Base-by-base conservation (phyloP, 352 stramenopile genomes). In the Phytophthora ramorum region DNA sequence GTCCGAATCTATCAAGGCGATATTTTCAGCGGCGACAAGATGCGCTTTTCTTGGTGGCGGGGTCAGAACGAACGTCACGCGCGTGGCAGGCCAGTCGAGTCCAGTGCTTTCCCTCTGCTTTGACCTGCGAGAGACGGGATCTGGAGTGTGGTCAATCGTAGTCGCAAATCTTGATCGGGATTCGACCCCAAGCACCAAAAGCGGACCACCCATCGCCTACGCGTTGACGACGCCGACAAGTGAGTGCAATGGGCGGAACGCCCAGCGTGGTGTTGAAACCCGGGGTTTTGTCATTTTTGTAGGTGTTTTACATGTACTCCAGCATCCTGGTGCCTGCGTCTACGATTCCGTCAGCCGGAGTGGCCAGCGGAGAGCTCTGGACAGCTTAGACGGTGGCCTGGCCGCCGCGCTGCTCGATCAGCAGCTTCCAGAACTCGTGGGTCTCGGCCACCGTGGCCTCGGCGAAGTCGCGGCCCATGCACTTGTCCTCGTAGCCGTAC, bases 401-500 rank as follows among this genome's bases (percentile, higher is more conserved):
- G 49, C 83, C 81, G 69, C 87, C 87, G 60, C 87, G 87, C 62
- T 93, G 83, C 67, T 95, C 85, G 58, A 95, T 92, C n/a, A 95
- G 78, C 58, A 93, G 73, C 74, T 95, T 95, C 87, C 87, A 95
- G 78, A 93, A 95, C 79, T 95, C 87, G 83, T 95, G 87, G 35
- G 87, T 95, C 71, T 95, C 87, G 46, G 87, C 87, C 20, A 95
- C 87, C 24, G 90, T 86, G 19, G 79, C 81, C 62, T 95, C 87
- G 51, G 94, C 91, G 69, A 97, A 98, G 68, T 94, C 85, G 50
- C 85, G 79, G 68, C 85, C 80, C 80, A 98, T 95, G 69, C 86
- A 98, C 83, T 98, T 98, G 78, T 98, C 97, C 28, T 99, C 97
- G 77, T 99, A 99, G 72, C 96, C 97, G 83, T 99, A 99, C 57